Percentiles rank a stretch among this genome's conserved stretches.
Conservation (phyloP, 306 rosid species). For the Morella rubra region DNA sequence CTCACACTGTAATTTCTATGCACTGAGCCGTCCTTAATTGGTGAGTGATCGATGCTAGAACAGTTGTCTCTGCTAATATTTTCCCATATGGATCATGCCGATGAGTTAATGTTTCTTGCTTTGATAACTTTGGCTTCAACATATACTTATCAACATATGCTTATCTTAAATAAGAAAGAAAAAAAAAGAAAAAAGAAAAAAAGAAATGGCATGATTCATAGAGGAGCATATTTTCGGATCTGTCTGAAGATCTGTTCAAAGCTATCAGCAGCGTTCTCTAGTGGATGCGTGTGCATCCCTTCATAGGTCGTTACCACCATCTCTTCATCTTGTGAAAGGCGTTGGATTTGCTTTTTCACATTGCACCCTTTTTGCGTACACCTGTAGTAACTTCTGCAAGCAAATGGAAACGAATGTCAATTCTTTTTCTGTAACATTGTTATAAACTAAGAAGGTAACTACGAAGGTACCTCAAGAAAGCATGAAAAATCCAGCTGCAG, state of each 20-base stretch:
- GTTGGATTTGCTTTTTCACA: conserved; percentile 71
- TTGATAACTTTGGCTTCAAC: not conserved
- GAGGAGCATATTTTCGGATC: conserved; percentile 18
- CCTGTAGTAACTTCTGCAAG: conserved; percentile 63
- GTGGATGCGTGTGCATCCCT: conserved; percentile 49
- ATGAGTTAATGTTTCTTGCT: not conserved
- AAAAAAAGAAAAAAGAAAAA: too few relatives aligned
- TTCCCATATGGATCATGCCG: not conserved
- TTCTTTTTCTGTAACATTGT: too few relatives aligned
- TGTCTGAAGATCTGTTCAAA: conserved; percentile 44
- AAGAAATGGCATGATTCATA: not conserved
- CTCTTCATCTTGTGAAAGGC: conserved; percentile 47
- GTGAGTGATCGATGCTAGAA: not conserved
- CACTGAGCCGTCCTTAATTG: not conserved
- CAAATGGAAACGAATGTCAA: not conserved
- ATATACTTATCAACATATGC: too few relatives aligned
- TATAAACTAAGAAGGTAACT: too few relatives aligned
- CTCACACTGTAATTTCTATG: not conserved
- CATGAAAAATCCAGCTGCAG: too few relatives aligned
- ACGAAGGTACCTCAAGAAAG: too few relatives aligned
- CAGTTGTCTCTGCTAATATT: not conserved
- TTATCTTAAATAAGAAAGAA: too few relatives aligned
- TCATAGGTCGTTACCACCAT: conserved; percentile 57
- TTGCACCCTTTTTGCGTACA: conserved; percentile 62
- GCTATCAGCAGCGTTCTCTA: conserved; percentile 30